A percentile compares a stretch with the other conserved stretches of the same genome.
phyloP scores from a whole-genome alignment of 306 rosid species.

The Erythrophleum fordii region DNA sequence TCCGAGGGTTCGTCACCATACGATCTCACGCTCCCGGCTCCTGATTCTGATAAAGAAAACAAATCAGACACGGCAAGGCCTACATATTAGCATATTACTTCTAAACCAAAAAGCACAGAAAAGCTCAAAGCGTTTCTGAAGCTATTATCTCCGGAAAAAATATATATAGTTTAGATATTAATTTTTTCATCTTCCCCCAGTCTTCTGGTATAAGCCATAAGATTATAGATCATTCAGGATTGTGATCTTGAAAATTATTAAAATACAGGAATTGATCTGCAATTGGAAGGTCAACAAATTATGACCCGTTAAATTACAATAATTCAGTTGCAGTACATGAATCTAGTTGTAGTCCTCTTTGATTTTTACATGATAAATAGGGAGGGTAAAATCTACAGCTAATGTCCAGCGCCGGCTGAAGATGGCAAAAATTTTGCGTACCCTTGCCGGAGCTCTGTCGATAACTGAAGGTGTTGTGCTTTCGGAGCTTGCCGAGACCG shows the following conservation, averaged over 20 bases:
- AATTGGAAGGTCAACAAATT: not conserved
- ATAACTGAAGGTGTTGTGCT: slow-evolving; percentile 49
- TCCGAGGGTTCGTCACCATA: slow-evolving; percentile 55
- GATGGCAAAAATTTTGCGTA: slow-evolving; percentile 42
- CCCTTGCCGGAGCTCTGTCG: slow-evolving; percentile 69
- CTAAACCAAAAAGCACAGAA: not conserved
- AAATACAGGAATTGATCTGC: slow-evolving; percentile 20
- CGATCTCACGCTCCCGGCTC: slow-evolving; percentile 53
- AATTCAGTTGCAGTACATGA: not conserved
- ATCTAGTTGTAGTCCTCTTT: not conserved
- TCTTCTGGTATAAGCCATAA: not conserved
- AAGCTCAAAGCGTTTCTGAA: not conserved
- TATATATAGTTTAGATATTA: not conserved
- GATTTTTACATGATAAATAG: not conserved
- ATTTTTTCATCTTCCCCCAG: not conserved
- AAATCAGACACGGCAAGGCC: slow-evolving; percentile 8
- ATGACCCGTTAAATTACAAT: not conserved
- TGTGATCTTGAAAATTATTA: not conserved
- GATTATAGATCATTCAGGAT: not conserved
- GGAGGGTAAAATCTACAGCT: not conserved
- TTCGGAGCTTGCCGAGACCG: slow-evolving; percentile 91
- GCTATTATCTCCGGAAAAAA: not conserved
- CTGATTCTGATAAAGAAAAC: slow-evolving; percentile 52
- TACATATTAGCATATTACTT: not conserved
- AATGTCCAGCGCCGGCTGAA: not conserved